phyloP scores from a whole-genome alignment of 139 green algal species.

The Medakamo hakoo region DNA sequence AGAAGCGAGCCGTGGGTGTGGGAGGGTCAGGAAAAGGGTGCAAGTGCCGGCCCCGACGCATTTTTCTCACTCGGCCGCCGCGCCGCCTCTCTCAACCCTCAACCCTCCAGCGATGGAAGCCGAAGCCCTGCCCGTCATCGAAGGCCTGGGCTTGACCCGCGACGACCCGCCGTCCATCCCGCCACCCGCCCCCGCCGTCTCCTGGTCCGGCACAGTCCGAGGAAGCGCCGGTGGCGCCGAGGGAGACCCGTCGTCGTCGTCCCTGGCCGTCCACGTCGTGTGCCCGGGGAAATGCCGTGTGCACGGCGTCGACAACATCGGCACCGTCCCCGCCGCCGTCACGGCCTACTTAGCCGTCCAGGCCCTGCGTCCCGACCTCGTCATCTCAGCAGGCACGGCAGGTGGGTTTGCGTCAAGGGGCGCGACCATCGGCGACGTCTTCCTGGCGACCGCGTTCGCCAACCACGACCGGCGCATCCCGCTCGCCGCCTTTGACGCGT shows the following conservation, averaged over 20 bases:
- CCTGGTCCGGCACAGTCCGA: conserved; percentile 36
- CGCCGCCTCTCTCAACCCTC: not conserved
- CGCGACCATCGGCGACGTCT: conserved; percentile 82
- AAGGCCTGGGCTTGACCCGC: conserved; percentile 34
- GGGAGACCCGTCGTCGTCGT: no score
- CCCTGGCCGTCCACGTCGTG: conserved; percentile 51
- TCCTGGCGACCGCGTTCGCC: conserved; percentile 46
- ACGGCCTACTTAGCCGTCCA: conserved; percentile 68
- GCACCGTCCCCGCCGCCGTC: conserved; percentile 72
- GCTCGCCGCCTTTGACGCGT: conserved; percentile 59
- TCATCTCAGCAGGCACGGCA: conserved; percentile 76
- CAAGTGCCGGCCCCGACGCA: not conserved
- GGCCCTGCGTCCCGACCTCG: conserved; percentile 62
- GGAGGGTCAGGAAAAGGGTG: no score
- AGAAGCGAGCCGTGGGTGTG: no score
- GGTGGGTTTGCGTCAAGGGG: conserved; percentile 81
- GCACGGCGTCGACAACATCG: conserved; percentile 71
- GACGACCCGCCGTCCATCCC: conserved; percentile 35
- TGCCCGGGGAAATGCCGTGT: conserved; percentile 44
- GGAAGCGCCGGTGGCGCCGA: no score
- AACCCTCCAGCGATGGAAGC: conserved; percentile 68
- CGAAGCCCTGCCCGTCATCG: conserved; percentile 64
- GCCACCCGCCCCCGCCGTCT: conserved; percentile 40
- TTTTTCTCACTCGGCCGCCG: not conserved
- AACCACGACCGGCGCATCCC: conserved; percentile 93